Evolutionary conservation across 2,329 filamentous ascomycete species (phyloP).

Genomic region (Diatrype stigma): DNA sequence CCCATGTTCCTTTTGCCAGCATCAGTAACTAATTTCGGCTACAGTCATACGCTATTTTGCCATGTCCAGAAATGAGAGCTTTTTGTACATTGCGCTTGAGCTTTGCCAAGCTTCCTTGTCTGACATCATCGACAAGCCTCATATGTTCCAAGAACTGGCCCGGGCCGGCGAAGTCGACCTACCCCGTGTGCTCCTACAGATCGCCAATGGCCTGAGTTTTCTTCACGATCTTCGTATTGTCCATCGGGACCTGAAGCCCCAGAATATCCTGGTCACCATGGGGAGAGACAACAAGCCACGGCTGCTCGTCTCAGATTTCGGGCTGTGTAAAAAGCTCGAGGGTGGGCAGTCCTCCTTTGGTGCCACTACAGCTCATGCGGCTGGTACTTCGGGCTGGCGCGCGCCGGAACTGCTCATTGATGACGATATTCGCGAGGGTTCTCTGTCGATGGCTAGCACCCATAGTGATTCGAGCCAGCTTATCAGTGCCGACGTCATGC

Average conservation of each 20-base stretch:
- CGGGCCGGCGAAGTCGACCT: slow-evolving; percentile 70
- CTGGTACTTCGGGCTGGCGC: slow-evolving; percentile 93
- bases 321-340: slow-evolving; percentile 94
- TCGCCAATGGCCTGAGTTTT: slow-evolving; percentile 83
- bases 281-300: slow-evolving; percentile 67
- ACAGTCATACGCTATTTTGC: slow-evolving; percentile 92
- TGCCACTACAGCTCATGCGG: slow-evolving; percentile 88
- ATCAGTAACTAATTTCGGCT: neutral
- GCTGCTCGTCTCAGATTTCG: slow-evolving; percentile 96
- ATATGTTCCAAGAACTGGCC: slow-evolving; percentile 64
- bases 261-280: slow-evolving; percentile 88
- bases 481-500: slow-evolving; percentile 53
- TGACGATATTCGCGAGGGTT: slow-evolving; percentile 58
- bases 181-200: slow-evolving; percentile 78
- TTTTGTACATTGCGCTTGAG: slow-evolving; percentile 94
- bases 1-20: neutral
- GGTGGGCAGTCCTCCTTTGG: slow-evolving; percentile 92
- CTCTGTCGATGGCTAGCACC: slow-evolving; percentile 44
- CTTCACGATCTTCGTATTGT: slow-evolving; percentile 91
- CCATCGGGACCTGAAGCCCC: slow-evolving; percentile 93
- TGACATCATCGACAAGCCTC: slow-evolving; percentile 78
- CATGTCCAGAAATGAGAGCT: slow-evolving; percentile 81
- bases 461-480: slow-evolving; percentile 61
- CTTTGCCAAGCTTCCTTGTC: slow-evolving; percentile 90
- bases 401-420: slow-evolving; percentile 88